Conservation (phyloP, 2,329 filamentous ascomycete species). For the Calonectria fujianensis region DNA sequence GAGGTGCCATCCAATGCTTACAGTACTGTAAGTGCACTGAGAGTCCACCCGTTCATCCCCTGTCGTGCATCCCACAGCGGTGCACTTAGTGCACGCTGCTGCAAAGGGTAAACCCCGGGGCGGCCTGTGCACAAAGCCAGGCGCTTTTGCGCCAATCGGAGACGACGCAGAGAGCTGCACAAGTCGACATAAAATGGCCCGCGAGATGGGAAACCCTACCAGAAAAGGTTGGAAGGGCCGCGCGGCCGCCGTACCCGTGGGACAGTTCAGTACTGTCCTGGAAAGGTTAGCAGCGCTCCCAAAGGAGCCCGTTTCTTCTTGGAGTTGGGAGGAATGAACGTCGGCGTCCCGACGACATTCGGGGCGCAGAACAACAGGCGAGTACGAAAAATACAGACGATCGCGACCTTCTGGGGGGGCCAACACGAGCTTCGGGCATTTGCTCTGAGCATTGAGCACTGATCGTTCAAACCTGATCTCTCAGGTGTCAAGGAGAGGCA, state of each 20-base stretch:
- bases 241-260: constrained; percentile 42
- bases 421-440: constrained; percentile 6
- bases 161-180: constrained; percentile 12
- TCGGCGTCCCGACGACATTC: constrained; percentile 47
- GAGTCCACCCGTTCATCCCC: constrained; percentile 26
- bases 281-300: constrained; percentile 40
- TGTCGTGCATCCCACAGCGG: constrained; percentile 2
- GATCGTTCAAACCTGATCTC: neutral
- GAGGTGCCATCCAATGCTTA: constrained; percentile 27
- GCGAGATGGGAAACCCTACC: constrained; percentile 43
- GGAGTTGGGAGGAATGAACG: constrained; percentile 10
- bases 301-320: constrained; percentile 45
- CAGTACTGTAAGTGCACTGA: neutral
- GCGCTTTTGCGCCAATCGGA: constrained; percentile 25
- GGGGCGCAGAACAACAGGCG: neutral
- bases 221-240: constrained; percentile 41
- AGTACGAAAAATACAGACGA: neutral
- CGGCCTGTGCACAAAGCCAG: constrained; percentile 16
- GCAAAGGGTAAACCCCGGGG: constrained; percentile 23
- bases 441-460: neutral
- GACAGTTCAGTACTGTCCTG: constrained; percentile 50
- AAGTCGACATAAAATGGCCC: constrained; percentile 15
- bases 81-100: constrained; percentile 15
- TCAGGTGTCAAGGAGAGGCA: constrained; percentile 25
- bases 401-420: neutral